Conservation (phyloP, 495 filamentous ascomycete genomes). For the Thermothielavioides terrestris region DNA sequence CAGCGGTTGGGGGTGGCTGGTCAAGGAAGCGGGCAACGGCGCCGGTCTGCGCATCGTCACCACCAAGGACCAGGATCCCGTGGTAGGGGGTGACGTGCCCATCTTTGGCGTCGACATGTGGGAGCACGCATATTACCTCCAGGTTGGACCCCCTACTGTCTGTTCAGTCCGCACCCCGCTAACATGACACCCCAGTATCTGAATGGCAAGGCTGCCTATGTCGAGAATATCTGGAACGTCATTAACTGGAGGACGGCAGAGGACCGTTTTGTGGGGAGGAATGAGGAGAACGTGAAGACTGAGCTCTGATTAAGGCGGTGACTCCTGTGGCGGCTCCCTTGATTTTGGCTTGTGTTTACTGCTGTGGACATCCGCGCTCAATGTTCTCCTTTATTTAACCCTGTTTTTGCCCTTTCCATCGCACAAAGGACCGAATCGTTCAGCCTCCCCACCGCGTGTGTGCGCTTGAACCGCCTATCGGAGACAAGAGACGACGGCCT, state of each 20-base stretch:
- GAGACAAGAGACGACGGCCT: too few relatives aligned
- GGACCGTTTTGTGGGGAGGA: constrained; percentile 54
- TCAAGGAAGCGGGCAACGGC: constrained; percentile 65
- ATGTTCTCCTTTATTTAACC: too few relatives aligned
- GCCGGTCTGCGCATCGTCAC: constrained; percentile 66
- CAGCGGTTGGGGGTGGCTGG: constrained; percentile 81
- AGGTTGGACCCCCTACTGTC: constrained; percentile 57
- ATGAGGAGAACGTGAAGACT: constrained; percentile 28
- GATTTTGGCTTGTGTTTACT: too few relatives aligned
- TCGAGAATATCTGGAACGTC: constrained; percentile 92
- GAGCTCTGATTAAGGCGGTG: constrained; percentile 17
- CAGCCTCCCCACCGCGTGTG: too few relatives aligned
- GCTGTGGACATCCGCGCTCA: too few relatives aligned
- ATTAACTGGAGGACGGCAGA: constrained; percentile 96
- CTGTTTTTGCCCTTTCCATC: too few relatives aligned
- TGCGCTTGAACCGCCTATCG: too few relatives aligned
- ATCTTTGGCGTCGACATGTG: constrained; percentile 94
- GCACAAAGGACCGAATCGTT: too few relatives aligned
- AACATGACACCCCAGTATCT: constrained; percentile 49
- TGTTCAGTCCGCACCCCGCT: not conserved
- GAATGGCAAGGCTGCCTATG: constrained; percentile 97
- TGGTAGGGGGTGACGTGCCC: constrained; percentile 76
- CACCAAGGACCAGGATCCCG: constrained; percentile 90
- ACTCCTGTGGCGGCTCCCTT: not conserved
- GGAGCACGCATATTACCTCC: constrained; percentile 67